phyloP scores from a whole-genome alignment of 1,284 basidiomycete species.

The Marasmius tenuissimus region DNA sequence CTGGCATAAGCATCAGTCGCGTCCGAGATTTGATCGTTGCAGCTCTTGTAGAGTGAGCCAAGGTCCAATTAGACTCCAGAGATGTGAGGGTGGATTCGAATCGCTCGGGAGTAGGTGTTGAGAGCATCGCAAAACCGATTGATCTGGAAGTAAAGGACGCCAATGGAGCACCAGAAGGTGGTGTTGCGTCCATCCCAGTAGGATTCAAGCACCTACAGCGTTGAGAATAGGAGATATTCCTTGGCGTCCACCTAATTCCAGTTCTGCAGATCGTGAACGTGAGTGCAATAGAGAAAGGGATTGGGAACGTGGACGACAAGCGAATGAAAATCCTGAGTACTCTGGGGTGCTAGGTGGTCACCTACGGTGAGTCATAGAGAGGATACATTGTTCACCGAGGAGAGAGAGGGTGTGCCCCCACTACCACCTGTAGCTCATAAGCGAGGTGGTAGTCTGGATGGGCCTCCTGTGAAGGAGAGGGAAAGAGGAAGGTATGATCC shows the following conservation, averaged over 20 bases:
- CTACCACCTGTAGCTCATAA: neutral
- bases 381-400: neutral
- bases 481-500: neutral
- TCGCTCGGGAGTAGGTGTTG: conserved; percentile 97
- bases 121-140: conserved; percentile 98
- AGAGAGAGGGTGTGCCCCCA: neutral
- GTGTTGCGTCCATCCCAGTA: conserved; percentile 98
- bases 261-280: neutral
- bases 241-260: neutral
- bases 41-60: conserved; percentile 95
- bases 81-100: conserved; percentile 98
- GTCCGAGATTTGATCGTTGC: conserved; percentile 98
- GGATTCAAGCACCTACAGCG: too few relatives aligned
- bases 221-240: neutral
- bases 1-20: conserved; percentile 98
- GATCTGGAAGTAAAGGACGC: conserved; percentile 99
- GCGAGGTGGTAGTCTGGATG: neutral
- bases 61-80: conserved; percentile 99
- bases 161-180: conserved; percentile 99
- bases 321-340: neutral
- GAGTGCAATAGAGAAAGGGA: neutral
- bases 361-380: neutral
- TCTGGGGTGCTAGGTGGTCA: neutral
- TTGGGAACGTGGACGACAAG: neutral
- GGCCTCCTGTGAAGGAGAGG: neutral